Evolutionary conservation across 108 stramenopile genomes (phyloP), one percentile per base, ranked within the genome.

Genomic region (Pseudonitzschia delicatissima): DNA sequence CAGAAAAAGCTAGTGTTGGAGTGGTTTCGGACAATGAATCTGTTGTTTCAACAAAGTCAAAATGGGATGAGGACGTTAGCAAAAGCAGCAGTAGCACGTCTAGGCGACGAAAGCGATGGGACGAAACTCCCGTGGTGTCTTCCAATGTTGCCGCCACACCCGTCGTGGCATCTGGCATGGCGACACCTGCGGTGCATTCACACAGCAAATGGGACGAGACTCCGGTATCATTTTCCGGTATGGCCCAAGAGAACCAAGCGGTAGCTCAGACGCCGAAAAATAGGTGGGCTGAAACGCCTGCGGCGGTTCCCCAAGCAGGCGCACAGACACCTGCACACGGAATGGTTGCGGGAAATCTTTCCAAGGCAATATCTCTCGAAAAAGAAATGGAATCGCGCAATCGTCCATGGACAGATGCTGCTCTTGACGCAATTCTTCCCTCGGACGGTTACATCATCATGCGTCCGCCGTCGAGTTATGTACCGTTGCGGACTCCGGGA

Each of bases 301-400:
- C 72, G 15, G 66, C 75, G 20, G 53, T 85, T 20, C 35, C 67
- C 5, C 45, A 35, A 6, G 37, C 28, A 37, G 50, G 77, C 45
- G 75, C 82, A 7, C 57, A 65, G 20, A 76, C 78, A 1, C 79
- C 85, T 3, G 49, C 28, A 28, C 73, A 63, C 31, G 55, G 76
- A 11, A 65, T 75, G 52, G 36, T 77, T 15, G 31, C 71, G 15
- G 89, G 87, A 23, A 91, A 82, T 61, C 68, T 96, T 20, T 69
- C 86, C 58, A 96, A 97, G 78, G 87, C 89, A 26, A 61, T 94
- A 53, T 71, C 88, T 31, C 73, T 87, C 7, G 97, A 99, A 80
- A 68, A 74, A 55, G 98, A 99, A 79, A 88, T 98, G 91, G 95
- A 96, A 63, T 90, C 92, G 27, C 76, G 99, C 12, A 99, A 99